Base-by-base conservation (phyloP, 139 green algal genomes). In the Deuterostichococcus epilithicus region DNA sequence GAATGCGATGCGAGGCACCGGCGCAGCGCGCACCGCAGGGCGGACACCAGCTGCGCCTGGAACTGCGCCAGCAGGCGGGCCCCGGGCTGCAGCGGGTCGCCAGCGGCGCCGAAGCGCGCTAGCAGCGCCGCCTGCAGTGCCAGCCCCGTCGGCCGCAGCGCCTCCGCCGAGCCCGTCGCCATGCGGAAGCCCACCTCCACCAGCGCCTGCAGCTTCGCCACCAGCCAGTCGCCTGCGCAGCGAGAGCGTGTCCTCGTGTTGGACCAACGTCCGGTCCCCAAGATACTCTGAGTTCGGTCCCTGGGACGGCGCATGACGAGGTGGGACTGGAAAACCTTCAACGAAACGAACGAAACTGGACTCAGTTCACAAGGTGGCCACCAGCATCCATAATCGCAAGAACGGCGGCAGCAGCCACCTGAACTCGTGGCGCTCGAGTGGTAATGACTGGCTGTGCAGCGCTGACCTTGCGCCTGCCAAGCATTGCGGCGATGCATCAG, bases 161-260 rank as follows among this genome's bases (percentile, higher is more conserved):
- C 89, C 68, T 92, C 88, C 20, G 83, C 42, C 76, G 52, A 86
- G 44, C 89, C 88, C 10, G 81, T 93, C 4, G 91, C 86, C 68
- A 95, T 82, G 72, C 87, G 88, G 88, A 91, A 97, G 33, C 86
- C 93, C 2, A 91, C 58, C 34, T 94, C 92, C 37, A 97, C 85
- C n/a, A 97, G 83, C 3, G 78, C 70, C 80, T 91, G 86, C 37
- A 92, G 72, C 59, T 80, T 77, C 39, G 68, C 34, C 45, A 94
- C 90, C 71, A 95, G 90, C 81, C 83, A 92, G 82, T 95, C 90
- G 1, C 70, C 72, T 20, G 58, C 68, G 5, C 67, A 37, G n/a
- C n/a, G n/a, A n/a, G n/a, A n/a, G n/a, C n/a, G n/a, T n/a, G n/a
- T n/a, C n/a, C n/a, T n/a, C n/a, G n/a, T n/a, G n/a, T n/a, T n/a